These are phyloP conservation scores for Mycena citricolor DNA, from an alignment of 1,284 basidiomycete species.

Conservation along the genomic window DNA sequence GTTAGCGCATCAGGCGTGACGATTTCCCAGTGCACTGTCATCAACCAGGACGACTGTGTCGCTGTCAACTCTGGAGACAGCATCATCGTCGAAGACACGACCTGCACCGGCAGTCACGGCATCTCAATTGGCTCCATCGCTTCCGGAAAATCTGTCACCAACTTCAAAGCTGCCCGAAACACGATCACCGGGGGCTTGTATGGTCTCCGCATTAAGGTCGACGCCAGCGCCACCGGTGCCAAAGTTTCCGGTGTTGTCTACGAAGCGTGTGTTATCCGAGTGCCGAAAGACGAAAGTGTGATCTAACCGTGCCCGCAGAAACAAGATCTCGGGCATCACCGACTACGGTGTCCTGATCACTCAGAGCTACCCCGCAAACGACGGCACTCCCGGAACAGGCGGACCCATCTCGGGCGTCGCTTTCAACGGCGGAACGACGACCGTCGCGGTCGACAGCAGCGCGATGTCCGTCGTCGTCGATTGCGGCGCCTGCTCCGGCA, in stretches of 20 bases:
- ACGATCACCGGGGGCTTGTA: slow-evolving; percentile 43
- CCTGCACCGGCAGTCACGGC: slow-evolving; percentile 58
- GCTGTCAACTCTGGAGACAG: slow-evolving; percentile 59
- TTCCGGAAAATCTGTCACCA: slow-evolving; percentile 46
- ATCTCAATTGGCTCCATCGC: slow-evolving; percentile 59
- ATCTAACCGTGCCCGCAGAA: slow-evolving; percentile 1
- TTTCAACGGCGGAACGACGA: slow-evolving; percentile 23
- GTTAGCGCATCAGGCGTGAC: slow-evolving; percentile 43
- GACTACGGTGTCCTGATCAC: slow-evolving; percentile 41
- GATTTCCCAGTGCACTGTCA: slow-evolving; percentile 42
- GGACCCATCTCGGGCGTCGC: slow-evolving; percentile 48
- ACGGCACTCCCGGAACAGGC: no score
- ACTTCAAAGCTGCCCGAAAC: slow-evolving; percentile 48
- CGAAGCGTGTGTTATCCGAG: slow-evolving; percentile 9
- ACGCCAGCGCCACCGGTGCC: slow-evolving; percentile 5
- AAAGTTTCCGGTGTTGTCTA: slow-evolving; percentile 22
- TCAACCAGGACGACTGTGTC: slow-evolving; percentile 45
- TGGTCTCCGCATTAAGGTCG: slow-evolving; percentile 15
- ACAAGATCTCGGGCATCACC: slow-evolving; percentile 11
- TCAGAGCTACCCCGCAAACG: slow-evolving; percentile 45
- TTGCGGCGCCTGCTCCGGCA: no score
- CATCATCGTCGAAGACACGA: slow-evolving; percentile 53
- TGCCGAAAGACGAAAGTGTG: background rate
- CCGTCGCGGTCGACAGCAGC: slow-evolving; percentile 13
- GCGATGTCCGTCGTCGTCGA: slow-evolving; percentile 35